These are phyloP conservation scores for Scedosporium aurantiacum DNA, from an alignment of 2,329 filamentous ascomycete genomes.

Conservation along the genomic window DNA sequence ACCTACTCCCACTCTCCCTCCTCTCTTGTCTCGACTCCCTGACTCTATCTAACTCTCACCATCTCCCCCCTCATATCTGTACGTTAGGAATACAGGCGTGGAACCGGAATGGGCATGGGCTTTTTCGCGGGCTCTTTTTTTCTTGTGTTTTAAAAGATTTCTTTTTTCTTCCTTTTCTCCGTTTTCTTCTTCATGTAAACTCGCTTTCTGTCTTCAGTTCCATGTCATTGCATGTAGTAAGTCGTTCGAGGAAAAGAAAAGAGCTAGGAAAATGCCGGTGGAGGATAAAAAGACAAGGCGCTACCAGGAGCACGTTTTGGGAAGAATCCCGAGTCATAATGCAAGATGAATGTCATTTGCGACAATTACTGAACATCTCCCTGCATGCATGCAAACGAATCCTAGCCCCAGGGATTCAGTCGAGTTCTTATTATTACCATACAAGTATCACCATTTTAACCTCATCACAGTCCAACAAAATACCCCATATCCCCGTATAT, in stretches of 20 bases:
- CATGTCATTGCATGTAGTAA: neutral
- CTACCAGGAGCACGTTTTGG: neutral
- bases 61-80: neutral
- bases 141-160: neutral
- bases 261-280: neutral
- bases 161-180: neutral
- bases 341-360: neutral
- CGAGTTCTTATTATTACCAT: too few species aligned
- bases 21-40: neutral
- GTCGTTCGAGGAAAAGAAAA: neutral
- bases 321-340: neutral
- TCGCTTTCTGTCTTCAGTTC: neutral
- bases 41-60: neutral
- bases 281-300: neutral
- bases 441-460: too few species aligned
- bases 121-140: neutral
- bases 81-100: slow-evolving; percentile 1
- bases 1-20: neutral
- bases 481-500: too few species aligned
- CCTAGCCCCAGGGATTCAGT: too few species aligned
- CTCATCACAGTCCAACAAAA: too few species aligned
- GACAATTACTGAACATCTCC: neutral
- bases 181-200: neutral
- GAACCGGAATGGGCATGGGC: neutral
- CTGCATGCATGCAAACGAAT: too few species aligned